Percentiles rank a stretch among this genome's conserved stretches.
Evolutionary conservation across 2,329 filamentous ascomycete genomes (phyloP).

Genomic region (Myriangium duriaei): DNA sequence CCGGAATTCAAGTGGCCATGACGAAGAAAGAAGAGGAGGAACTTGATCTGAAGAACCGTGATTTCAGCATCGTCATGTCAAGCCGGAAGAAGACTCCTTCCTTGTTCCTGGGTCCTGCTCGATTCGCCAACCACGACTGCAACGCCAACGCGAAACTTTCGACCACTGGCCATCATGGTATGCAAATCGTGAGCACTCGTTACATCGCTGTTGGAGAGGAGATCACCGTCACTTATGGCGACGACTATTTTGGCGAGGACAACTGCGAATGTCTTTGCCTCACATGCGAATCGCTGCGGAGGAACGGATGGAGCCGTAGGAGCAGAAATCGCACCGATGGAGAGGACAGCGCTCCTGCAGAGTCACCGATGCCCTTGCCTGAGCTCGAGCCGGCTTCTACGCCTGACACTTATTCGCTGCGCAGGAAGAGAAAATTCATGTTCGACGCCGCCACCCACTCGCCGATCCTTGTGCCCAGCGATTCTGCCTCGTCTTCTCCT

Average conservation of each 20-base stretch:
- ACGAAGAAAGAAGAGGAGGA: conserved; percentile 81
- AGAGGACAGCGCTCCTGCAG: neutral
- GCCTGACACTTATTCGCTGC: conserved; percentile 9
- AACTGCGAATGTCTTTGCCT: conserved; percentile 91
- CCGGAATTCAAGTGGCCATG: conserved; percentile 83
- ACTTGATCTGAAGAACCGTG: conserved; percentile 68
- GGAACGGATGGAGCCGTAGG: conserved; percentile 61
- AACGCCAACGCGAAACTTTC: conserved; percentile 79
- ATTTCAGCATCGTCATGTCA: conserved; percentile 95
- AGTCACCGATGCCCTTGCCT: conserved; percentile 4
- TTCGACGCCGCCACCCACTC: conserved; percentile 10
- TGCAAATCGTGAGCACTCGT: conserved; percentile 75
- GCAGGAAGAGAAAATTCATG: conserved; percentile 12
- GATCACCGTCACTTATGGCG: conserved; percentile 91
- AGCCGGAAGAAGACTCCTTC: conserved; percentile 83
- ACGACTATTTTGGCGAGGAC: conserved; percentile 87
- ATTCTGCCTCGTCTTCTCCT: conserved; percentile 4
- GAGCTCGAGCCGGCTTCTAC: conserved; percentile 5
- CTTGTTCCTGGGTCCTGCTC: conserved; percentile 84
- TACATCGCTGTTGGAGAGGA: conserved; percentile 82
- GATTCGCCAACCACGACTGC: conserved; percentile 97
- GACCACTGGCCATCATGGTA: conserved; percentile 71
- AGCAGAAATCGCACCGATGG: neutral
- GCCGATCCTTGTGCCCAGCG: conserved; percentile 2
- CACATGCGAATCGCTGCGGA: conserved; percentile 63